These are phyloP conservation scores for Yamadazyma taylorii DNA, from an alignment of 1,139 yeast species.

Conservation along the genomic window DNA sequence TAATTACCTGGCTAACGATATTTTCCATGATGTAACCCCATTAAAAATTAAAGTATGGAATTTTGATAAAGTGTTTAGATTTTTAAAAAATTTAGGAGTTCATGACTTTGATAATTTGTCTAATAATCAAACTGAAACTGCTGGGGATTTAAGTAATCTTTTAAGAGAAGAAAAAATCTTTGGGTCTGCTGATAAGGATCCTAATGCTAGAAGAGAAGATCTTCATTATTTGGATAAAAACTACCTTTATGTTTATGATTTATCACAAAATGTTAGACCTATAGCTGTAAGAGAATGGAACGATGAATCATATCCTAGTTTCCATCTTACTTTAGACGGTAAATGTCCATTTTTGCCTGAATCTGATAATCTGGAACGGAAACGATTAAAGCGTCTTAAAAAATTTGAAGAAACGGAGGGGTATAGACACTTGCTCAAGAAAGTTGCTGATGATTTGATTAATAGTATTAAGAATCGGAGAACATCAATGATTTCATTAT, in stretches of 20 bases:
- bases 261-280: conserved; percentile 78
- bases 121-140: conserved; percentile 17
- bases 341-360: conserved; percentile 71
- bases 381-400: conserved; percentile 36
- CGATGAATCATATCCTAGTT: conserved; percentile 43
- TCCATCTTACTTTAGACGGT: conserved; percentile 55
- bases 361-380: conserved; percentile 39
- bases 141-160: conserved; percentile 56
- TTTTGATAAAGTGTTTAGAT: conserved; percentile 79
- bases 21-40: conserved; percentile 61
- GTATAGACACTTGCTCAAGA: conserved; percentile 39
- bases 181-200: conserved; percentile 90
- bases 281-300: conserved; percentile 82
- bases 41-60: conserved; percentile 82
- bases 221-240: conserved; percentile 69
- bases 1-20: conserved; percentile 52
- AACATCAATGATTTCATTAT: conserved; percentile 11
- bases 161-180: conserved; percentile 80
- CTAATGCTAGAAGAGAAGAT: conserved; percentile 81
- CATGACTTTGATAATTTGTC: conserved; percentile 20
- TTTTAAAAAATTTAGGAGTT: conserved; percentile 69
- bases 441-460: conserved; percentile 37
- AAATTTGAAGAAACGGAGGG: conserved; percentile 42
- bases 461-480: conserved; percentile 26
- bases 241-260: conserved; percentile 78